Evolutionary conservation across 2,329 filamentous ascomycete genomes (phyloP), one percentile per base, ranked within the genome.

Genomic region (Apiospora sp.): DNA sequence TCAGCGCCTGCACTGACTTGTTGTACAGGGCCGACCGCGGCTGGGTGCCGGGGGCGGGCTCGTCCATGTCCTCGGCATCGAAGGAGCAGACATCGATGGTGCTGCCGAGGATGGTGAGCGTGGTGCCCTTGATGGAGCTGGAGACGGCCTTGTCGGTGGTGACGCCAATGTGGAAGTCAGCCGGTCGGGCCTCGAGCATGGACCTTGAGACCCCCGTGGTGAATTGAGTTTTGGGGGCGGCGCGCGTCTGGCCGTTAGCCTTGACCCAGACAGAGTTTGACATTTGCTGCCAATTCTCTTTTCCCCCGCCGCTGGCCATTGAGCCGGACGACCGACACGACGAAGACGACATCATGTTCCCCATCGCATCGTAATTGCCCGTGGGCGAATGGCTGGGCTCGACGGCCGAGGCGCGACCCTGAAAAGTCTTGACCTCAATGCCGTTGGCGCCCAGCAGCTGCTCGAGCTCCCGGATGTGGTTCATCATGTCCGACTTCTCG

Each of bases 31-130:
- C 86, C 43, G 83, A 81, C 4, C 82, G 81, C 43, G 78, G 80
- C 30, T 82, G 81, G 24, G 81, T 81, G 27, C 80, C 87, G 76
- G 80, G 82, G 73, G 80, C 83, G 72, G 82, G 89, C 83, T 93
- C 91, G 76, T 93, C 89, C 80, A 90, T 86, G 73, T 94, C 92
- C 1, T 87, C 85, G 0, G 88, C 90, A 67, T 92, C 88, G 78
- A 94, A 94, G 64, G 92, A 90, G 16, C 92, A 91, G 58, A 96
- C 89, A 81, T 97, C 93, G 77, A 96, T 92, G 67, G 93, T 92
- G 76, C 92, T 93, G 46, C 94, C 94, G 58, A 96, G 89, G 71
- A 97, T 90, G 0, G 93, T 92, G n/a, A 96, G 84, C 12, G 89
- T 90, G 0, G 92, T 95, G 67, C 93, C 93, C 77, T 92, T 92